Conservation (phyloP, 2,329 filamentous ascomycete species). For the Aspergillus hiratsukae region DNA sequence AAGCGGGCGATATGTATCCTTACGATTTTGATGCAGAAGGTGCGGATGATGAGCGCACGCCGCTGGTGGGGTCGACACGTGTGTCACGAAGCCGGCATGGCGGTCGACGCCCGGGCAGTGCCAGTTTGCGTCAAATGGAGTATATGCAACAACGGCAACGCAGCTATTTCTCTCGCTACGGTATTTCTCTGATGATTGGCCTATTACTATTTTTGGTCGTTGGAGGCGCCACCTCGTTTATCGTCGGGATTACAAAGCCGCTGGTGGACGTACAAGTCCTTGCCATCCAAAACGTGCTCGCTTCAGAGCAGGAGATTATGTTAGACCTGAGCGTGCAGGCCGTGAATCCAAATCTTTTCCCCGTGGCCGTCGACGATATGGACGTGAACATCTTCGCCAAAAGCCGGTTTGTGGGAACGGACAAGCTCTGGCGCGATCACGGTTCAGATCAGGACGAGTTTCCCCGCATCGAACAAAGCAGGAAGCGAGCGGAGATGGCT, state of each 20-base stretch:
- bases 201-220: constrained; percentile 76
- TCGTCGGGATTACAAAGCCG: constrained; percentile 87
- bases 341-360: constrained; percentile 87
- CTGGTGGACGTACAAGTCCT: constrained; percentile 73
- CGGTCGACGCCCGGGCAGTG: constrained; percentile 50
- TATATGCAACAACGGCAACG: constrained; percentile 63
- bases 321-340: constrained; percentile 84
- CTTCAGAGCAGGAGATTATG: constrained; percentile 92
- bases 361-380: constrained; percentile 78
- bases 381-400: constrained; percentile 94
- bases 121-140: constrained; percentile 66
- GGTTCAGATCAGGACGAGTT: constrained; percentile 23
- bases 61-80: constrained; percentile 63
- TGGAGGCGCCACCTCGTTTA: constrained; percentile 79
- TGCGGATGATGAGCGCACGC: constrained; percentile 83
- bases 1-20: constrained; percentile 58
- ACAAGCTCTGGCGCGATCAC: constrained; percentile 39
- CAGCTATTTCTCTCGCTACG: constrained; percentile 67
- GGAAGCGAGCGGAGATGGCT: constrained; percentile 28
- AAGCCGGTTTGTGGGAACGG: constrained; percentile 75
- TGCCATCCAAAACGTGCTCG: constrained; percentile 82
- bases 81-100: constrained; percentile 55
- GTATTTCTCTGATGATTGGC: constrained; percentile 81
- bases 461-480: constrained; percentile 30
- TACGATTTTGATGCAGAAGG: constrained; percentile 81